A percentile compares a stretch with the other conserved stretches of the same genome.
Conservation (phyloP, 331 rosid species). For the Malus hybrid region DNA sequence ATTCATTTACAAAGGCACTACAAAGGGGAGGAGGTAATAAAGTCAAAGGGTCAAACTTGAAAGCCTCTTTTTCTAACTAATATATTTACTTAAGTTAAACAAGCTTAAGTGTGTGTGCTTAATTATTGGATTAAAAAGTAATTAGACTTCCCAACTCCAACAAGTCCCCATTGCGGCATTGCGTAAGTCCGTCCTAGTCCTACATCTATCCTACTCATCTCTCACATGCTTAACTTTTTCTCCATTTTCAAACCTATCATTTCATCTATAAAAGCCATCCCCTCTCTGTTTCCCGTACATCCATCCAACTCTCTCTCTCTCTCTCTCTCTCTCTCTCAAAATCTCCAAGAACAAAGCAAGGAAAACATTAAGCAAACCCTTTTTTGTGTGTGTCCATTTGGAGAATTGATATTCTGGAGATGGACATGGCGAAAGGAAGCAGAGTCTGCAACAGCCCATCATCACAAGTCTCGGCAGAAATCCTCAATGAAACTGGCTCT, state of each 20-base stretch:
- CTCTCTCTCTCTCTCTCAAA: neutral
- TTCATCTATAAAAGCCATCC: constrained; percentile 49
- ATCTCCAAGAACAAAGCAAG: neutral
- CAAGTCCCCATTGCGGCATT: neutral
- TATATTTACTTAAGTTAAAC: constrained; percentile 11
- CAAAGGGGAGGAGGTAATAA: constrained; percentile 12
- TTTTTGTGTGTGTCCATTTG: constrained; percentile 6
- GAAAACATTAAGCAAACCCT: neutral
- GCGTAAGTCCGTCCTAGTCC: neutral
- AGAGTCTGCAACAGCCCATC: neutral
- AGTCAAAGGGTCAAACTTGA: constrained; percentile 58
- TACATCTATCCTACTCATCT: neutral
- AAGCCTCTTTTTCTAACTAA: constrained; percentile 18
- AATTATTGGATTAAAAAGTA: neutral
- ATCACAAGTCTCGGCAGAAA: neutral
- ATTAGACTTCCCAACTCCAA: neutral
- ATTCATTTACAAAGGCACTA: constrained; percentile 18
- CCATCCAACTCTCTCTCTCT: constrained; percentile 27
- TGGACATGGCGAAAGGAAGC: neutral
- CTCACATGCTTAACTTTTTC: constrained; percentile 21
- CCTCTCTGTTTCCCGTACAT: constrained; percentile 29
- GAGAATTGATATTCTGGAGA: constrained; percentile 2
- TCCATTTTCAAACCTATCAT: constrained; percentile 13
- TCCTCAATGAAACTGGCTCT: neutral
- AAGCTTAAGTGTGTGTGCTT: constrained; percentile 15